Evolutionary conservation across 169 alveolate genomes (phyloP), one percentile per base, ranked within the genome.

Genomic region (Plasmodium vivax): DNA sequence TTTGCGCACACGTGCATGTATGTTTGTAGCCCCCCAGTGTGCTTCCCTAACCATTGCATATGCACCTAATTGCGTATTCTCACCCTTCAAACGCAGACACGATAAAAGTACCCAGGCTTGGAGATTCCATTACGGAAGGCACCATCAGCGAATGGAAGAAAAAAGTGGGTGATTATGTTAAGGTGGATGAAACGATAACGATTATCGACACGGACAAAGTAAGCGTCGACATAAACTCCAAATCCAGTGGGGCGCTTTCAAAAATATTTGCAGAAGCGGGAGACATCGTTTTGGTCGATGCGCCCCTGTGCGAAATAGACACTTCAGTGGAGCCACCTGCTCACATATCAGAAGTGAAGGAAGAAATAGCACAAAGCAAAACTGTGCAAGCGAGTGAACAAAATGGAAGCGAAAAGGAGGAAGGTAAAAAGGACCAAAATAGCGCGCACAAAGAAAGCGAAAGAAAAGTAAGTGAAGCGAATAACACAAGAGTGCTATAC

Each of bases 191-290:
- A 84, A 96, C 98, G 34, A 95, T 98, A 32, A 99, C 99, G 74
- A 97, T 98, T 58, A 97, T 98, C 36, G 99, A 98, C 92, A 98
- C 99, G 12, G 99, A 98, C 96, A 98, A 98, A 96, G 99, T 98
- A 27, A 97, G 98, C 23, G 98, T 98, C 16, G 99, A 98, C 79
- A 97, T 98, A 45, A 97, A 98, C 95, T 92, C 99, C 16, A 97
- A 99, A 27, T 93, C 94, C 23, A 85, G 97, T 23, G 94, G 94
- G 74, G 82, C 41, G 14, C n/a, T 87, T 72, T 34, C 47, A n/a
- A 91, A 77, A 38, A 68, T 83, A 41, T 85, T 45, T 92, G 97
- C 96, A 34, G 87, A 87, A 71, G 96, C 94, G 77, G 99, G 99
- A 12, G 99, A 98, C 68, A 95, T 98, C 8, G 97, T 98, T 43